phyloP scores from a whole-genome alignment of 2,329 filamentous ascomycete genomes.

The Ceratocystis cubensis region DNA sequence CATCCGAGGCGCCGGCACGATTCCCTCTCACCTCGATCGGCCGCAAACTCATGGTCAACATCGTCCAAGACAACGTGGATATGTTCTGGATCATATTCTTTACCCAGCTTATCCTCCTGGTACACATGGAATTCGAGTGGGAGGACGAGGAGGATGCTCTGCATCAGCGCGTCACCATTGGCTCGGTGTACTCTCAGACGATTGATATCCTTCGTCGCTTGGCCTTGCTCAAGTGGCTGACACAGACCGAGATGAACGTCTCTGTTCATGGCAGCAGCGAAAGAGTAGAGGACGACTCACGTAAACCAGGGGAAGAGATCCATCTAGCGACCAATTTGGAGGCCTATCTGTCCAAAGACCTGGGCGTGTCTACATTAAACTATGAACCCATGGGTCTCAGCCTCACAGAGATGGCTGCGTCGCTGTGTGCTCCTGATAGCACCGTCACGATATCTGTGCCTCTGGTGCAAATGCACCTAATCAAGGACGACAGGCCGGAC shows the following conservation, averaged over 20 bases:
- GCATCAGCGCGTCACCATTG: conserved; percentile 49
- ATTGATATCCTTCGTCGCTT: conserved; percentile 59
- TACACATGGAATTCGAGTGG: conserved; percentile 76
- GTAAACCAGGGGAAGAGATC: conserved; percentile 35
- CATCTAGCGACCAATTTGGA: conserved; percentile 36
- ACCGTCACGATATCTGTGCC: conserved; percentile 51
- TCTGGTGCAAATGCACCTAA: conserved; percentile 48
- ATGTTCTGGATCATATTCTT: conserved; percentile 63
- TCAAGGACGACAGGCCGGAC: conserved; percentile 48
- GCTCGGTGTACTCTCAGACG: conserved; percentile 55
- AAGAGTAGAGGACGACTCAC: conserved; percentile 28
- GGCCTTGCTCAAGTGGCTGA: conserved; percentile 61
- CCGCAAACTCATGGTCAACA: conserved; percentile 58
- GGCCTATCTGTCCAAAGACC: conserved; percentile 48
- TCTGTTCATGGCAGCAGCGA: conserved; percentile 33
- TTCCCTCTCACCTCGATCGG: conserved; percentile 62
- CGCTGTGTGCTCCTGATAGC: conserved; percentile 52
- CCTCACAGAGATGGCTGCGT: conserved; percentile 54
- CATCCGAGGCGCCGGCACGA: conserved; percentile 32
- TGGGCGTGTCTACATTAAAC: conserved; percentile 43
- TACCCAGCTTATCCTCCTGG: conserved; percentile 67
- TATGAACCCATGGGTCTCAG: conserved; percentile 43
- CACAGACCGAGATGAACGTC: conserved; percentile 44
- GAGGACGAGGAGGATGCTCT: conserved; percentile 58
- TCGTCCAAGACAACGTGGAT: conserved; percentile 65